Evolutionary conservation across 2,329 filamentous ascomycete species (phyloP).

Genomic region (Fusarium anthophilum): DNA sequence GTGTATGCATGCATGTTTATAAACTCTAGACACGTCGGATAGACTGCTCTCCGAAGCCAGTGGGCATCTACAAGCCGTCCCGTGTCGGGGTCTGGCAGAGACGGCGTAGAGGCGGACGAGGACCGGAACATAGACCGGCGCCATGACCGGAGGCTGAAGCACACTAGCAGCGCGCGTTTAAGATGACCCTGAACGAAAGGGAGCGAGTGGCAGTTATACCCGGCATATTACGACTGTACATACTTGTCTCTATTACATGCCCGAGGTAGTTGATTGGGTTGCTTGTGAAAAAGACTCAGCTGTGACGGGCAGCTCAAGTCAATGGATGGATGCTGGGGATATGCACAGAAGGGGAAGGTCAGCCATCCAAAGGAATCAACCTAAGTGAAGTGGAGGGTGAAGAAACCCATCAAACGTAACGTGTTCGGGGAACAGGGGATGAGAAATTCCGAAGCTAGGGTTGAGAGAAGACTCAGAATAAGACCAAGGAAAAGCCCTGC

Average conservation of each 20-base stretch:
- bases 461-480: not conserved
- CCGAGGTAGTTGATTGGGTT: not conserved
- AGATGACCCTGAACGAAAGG: slow-evolving; percentile 6
- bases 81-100: not conserved
- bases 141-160: not conserved
- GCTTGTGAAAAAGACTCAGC: not conserved
- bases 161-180: slow-evolving; percentile 8
- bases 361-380: slow-evolving; percentile 6
- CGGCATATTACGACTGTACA: not conserved
- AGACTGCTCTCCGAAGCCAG: not conserved
- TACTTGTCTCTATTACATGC: not conserved
- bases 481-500: not conserved
- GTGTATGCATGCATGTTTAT: not conserved
- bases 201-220: not conserved
- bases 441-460: slow-evolving; percentile 18
- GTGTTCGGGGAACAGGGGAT: slow-evolving; percentile 31
- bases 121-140: slow-evolving; percentile 17
- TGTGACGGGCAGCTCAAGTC: not conserved
- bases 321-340: slow-evolving; percentile 1
- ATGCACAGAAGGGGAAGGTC: slow-evolving; percentile 34
- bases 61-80: not conserved
- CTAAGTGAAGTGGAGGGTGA: slow-evolving; percentile 6
- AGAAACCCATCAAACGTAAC: slow-evolving; percentile 4
- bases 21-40: not conserved
- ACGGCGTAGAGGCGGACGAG: slow-evolving; percentile 17